Conservation (phyloP, 345 rosid species). For the Aquilaria malaccensis region DNA sequence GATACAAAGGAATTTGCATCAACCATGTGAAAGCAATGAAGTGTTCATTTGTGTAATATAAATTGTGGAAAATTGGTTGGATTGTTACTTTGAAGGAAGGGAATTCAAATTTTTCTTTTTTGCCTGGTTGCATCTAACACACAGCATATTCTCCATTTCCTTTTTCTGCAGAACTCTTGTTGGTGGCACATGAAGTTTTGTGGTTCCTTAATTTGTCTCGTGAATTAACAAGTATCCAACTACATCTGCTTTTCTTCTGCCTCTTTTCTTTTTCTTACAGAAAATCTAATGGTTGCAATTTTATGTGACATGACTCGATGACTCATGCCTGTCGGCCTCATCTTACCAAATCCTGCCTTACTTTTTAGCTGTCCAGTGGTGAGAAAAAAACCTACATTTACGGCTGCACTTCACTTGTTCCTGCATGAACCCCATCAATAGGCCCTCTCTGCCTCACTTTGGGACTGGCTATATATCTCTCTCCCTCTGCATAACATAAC, state of each 20-base stretch:
- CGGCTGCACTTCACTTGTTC: conserved; percentile 36
- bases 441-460: not conserved
- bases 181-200: not conserved
- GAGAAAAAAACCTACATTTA: conserved; percentile 20
- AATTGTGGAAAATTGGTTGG: too few species aligned
- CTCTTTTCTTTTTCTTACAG: too few species aligned
- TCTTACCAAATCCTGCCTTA: conserved; percentile 7
- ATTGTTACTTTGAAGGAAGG: too few species aligned
- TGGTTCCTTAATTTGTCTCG: conserved; percentile 25
- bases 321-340: not conserved
- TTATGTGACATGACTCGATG: not conserved
- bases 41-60: too few species aligned
- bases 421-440: conserved; percentile 31
- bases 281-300: not conserved
- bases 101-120: too few species aligned
- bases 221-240: conserved; percentile 27
- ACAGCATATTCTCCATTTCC: too few species aligned
- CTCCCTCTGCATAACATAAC: not conserved
- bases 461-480: not conserved
- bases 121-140: too few species aligned
- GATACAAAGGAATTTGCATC: too few species aligned
- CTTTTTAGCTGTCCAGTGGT: conserved; percentile 24
- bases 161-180: too few species aligned
- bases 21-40: too few species aligned
- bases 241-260: not conserved